phyloP scores from a whole-genome alignment of 495 filamentous ascomycete genomes.

The Melanomma pulvis-pyrius region DNA sequence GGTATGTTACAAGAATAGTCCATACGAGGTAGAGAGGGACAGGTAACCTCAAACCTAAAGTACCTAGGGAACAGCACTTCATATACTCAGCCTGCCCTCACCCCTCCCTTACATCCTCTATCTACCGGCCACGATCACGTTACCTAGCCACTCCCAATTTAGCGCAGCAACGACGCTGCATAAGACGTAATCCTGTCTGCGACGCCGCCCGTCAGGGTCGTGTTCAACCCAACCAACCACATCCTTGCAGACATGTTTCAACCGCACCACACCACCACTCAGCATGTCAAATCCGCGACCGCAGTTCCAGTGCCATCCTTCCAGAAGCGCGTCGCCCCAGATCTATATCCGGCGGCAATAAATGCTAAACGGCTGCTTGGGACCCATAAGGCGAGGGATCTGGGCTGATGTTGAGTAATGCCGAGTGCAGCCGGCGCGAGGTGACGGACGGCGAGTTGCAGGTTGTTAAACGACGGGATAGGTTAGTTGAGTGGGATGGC shows the following conservation, averaged over 20 bases:
- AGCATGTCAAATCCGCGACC: neutral
- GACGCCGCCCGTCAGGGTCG: constrained; percentile 4
- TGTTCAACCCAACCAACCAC: constrained; percentile 8
- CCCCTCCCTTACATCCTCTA: no score
- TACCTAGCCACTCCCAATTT: neutral
- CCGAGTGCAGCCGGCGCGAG: neutral
- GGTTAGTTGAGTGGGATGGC: neutral
- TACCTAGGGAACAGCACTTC: neutral
- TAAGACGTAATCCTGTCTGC: constrained; percentile 17
- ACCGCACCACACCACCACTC: constrained; percentile 2
- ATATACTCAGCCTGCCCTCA: neutral
- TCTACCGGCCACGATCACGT: neutral
- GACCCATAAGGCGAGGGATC: neutral
- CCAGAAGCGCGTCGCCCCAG: neutral
- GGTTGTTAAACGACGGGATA: neutral
- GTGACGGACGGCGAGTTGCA: neutral
- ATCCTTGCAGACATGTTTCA: constrained; percentile 16
- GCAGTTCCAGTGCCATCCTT: neutral
- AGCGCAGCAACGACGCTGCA: neutral
- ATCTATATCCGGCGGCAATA: neutral
- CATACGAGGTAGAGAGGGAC: neutral
- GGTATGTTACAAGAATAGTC: no score
- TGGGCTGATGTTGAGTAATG: neutral
- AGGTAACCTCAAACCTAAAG: neutral
- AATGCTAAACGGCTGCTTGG: neutral